phyloP scores from a whole-genome alignment of 2,329 filamentous ascomycete species.

The Calonectria pauciramosa region DNA sequence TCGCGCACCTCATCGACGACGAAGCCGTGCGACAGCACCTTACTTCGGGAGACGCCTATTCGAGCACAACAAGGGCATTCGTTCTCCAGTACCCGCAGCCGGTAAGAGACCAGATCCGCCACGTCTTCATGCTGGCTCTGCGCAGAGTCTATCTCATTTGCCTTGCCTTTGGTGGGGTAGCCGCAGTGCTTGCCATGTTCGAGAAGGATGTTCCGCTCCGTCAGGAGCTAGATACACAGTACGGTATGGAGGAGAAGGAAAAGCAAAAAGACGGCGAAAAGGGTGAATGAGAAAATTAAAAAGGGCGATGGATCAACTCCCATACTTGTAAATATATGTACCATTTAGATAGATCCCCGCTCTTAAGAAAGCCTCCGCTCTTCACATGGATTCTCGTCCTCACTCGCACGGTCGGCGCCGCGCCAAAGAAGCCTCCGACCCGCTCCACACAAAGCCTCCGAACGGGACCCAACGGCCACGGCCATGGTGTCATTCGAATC shows the following conservation, averaged over 20 bases:
- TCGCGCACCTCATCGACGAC: conserved; percentile 40
- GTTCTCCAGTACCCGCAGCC: conserved; percentile 36
- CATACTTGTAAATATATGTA: not conserved
- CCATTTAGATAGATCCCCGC: not conserved
- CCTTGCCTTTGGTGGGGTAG: conserved; percentile 36
- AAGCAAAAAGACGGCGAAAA: conserved; percentile 11
- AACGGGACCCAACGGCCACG: conserved; percentile 18
- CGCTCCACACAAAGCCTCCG: conserved; percentile 35
- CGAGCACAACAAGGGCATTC: conserved; percentile 43
- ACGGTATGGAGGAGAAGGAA: conserved; percentile 39
- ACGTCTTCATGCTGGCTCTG: conserved; percentile 43
- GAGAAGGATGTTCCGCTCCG: conserved; percentile 45
- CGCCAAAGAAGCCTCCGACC: conserved; percentile 37
- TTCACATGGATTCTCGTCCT: conserved; percentile 1
- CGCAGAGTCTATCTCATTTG: conserved; percentile 42
- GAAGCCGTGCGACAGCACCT: conserved; percentile 33
- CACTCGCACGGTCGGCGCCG: not conserved
- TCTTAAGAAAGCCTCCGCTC: not conserved
- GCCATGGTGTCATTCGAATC: not conserved
- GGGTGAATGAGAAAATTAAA: not conserved
- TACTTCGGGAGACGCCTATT: conserved; percentile 45
- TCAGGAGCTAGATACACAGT: conserved; percentile 46
- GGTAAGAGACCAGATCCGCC: conserved; percentile 38
- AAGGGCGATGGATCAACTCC: too few species aligned
- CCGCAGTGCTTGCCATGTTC: conserved; percentile 41